Base-by-base conservation (phyloP, 768 basidiomycete genomes). In the Obba rivulosa region DNA sequence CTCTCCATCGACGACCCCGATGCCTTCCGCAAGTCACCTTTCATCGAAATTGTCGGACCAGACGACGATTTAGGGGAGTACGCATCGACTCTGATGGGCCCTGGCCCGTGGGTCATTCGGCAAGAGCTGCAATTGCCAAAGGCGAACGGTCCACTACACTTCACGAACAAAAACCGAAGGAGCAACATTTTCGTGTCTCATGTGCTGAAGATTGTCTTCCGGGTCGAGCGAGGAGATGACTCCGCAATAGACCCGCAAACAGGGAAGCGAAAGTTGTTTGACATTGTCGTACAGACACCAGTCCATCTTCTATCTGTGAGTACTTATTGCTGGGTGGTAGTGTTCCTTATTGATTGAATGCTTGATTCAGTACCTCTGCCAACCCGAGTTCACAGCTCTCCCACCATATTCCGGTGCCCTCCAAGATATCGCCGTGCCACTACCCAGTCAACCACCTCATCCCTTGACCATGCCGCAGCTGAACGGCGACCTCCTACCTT, bases 51-150 rank as follows among this genome's bases (percentile, higher is more conserved):
- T 18, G 60, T 79, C 18, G 45, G 66, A 4, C 70, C 75, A 2
- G 74, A 75, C 21, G 71, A 75, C 39, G 76, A 81, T 55, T 58
- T 76, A 23, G 78, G 77, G 0, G 81, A 85, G 45, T 62, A 76
- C 42, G 79, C 76, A 23, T 79, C 84, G 18, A 72, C 60, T 38
- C 67, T 79, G 51, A 83, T 83, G 81, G 86, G 85, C 23, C 79
- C 80, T 2, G 94, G 95, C 0, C 94, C 95, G 11, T 98, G 94
- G 94, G 73, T 75, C 8, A 77, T 98, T 51, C 79, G 82, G 48
- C 76, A 79, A 45, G 71, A 79, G 24, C 61, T 97, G 38, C 74
- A 75, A 38, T 71, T 97, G 2, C 93, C 94, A 0, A 66, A 66
- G 14, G 76, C 81, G 2, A 62, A 62, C 18, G 13, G 43, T 16